phyloP scores from a whole-genome alignment of 2,329 filamentous ascomycete species.

The Myriosclerotinia scirpicola region DNA sequence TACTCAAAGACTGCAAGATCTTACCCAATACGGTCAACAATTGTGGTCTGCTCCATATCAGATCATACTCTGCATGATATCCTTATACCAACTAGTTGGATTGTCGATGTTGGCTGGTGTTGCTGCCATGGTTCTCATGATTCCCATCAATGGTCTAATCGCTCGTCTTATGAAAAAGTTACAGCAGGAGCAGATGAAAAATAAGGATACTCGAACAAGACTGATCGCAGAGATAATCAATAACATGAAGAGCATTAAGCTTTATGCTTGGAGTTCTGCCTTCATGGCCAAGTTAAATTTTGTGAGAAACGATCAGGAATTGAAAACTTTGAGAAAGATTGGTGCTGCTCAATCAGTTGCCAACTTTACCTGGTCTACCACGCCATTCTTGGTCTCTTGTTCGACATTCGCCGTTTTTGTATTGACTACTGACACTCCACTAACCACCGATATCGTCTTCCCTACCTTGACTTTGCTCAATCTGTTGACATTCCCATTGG shows the following conservation, averaged over 20 bases:
- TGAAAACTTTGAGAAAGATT: conserved; percentile 94
- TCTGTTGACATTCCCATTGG: conserved; percentile 88
- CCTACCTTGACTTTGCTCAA: conserved; percentile 93
- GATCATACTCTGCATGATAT: conserved; percentile 92
- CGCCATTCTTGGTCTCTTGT: conserved; percentile 96
- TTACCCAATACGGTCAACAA: conserved; percentile 94
- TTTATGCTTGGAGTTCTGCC: conserved; percentile 95
- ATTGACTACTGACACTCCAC: conserved; percentile 72
- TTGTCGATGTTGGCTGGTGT: conserved; percentile 95
- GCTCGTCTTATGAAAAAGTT: conserved; percentile 90
- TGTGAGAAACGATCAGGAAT: conserved; percentile 91
- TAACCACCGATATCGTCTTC: conserved; percentile 95
- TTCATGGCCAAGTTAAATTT: conserved; percentile 98
- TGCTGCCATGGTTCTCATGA: conserved; percentile 94
- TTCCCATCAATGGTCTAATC: conserved; percentile 90
- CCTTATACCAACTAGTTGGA: conserved; percentile 91
- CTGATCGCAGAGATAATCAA: conserved; percentile 97
- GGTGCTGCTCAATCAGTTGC: conserved; percentile 90
- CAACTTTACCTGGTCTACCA: conserved; percentile 98
- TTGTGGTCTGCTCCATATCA: conserved; percentile 97
- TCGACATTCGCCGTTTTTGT: conserved; percentile 95
- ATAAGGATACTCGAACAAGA: conserved; percentile 90
- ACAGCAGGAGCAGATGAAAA: conserved; percentile 98
- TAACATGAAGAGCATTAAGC: conserved; percentile 99
- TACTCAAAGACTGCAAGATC: conserved; percentile 88